These are phyloP conservation scores for Austropuccinia psidii DNA, from an alignment of 1,284 basidiomycete species.

Conservation along the genomic window DNA sequence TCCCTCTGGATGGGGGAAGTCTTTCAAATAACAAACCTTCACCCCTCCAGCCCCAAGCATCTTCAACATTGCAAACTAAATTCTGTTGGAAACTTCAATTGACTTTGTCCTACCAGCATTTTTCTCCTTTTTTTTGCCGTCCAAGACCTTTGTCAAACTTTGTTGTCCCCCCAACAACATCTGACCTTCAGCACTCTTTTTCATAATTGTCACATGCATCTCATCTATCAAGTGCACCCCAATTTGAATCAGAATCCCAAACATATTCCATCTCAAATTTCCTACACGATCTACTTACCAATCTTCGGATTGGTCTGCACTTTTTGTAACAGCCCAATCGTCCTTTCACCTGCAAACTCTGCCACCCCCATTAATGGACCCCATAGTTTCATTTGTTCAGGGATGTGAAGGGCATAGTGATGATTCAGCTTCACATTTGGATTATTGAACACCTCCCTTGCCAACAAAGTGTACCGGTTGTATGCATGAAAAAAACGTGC, in stretches of 20 bases:
- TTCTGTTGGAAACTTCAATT: too few relatives aligned
- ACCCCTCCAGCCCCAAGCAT: neutral
- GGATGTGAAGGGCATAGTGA: neutral
- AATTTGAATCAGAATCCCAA: neutral
- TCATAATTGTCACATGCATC: too few relatives aligned
- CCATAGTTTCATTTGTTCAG: neutral
- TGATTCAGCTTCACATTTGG: too few relatives aligned
- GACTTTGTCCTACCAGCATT: too few relatives aligned
- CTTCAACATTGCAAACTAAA: neutral
- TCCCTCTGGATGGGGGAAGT: too few relatives aligned
- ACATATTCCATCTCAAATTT: neutral
- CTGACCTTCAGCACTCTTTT: too few relatives aligned
- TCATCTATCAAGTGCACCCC: neutral
- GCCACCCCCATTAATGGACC: neutral
- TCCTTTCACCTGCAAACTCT: neutral
- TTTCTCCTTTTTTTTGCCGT: too few relatives aligned
- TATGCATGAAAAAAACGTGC: neutral
- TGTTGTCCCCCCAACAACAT: too few relatives aligned
- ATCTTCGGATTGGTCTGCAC: neutral
- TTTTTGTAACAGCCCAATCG: neutral
- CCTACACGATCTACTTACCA: neutral
- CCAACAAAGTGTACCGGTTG: neutral
- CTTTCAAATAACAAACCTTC: too few relatives aligned
- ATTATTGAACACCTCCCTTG: neutral
- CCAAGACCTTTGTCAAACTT: too few relatives aligned